Percentiles rank a stretch among this genome's conserved stretches.
Conservation (phyloP, 1,139 yeast species). For the Candida labiduridarum region DNA sequence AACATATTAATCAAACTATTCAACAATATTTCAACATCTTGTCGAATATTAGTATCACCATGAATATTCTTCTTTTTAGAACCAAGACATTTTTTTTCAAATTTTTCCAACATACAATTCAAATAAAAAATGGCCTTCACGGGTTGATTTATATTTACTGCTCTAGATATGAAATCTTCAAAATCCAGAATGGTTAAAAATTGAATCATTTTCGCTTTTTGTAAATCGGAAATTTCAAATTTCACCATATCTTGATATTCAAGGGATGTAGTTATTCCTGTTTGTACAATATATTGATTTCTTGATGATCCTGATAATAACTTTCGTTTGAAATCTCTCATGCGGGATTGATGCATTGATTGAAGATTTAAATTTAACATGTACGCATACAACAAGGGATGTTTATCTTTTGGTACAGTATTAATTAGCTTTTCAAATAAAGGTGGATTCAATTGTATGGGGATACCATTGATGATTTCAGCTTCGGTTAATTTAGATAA, state of each 20-base stretch:
- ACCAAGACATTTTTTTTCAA: conserved; percentile 30
- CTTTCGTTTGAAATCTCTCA: conserved; percentile 25
- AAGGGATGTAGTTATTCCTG: conserved; percentile 37
- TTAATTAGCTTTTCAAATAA: conserved; percentile 24
- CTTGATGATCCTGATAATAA: conserved; percentile 25
- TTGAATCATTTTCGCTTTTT: conserved; percentile 30
- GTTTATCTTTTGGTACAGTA: conserved; percentile 22
- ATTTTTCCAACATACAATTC: conserved; percentile 38
- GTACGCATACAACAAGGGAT: conserved; percentile 33
- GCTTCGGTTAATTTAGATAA: conserved; percentile 25
- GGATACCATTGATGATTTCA: conserved; percentile 25
- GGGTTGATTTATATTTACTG: conserved; percentile 31
- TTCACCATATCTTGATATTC: conserved; percentile 39
- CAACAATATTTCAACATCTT: conserved; percentile 32
- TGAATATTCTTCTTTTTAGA: conserved; percentile 8
- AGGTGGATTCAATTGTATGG: conserved; percentile 23
- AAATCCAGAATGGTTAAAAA: conserved; percentile 36
- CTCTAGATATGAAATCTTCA: conserved; percentile 23
- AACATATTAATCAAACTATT: conserved; percentile 33
- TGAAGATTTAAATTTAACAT: conserved; percentile 38
- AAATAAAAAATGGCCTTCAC: conserved; percentile 38
- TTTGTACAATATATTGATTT: conserved; percentile 33
- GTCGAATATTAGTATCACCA: conserved; percentile 20
- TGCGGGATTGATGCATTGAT: conserved; percentile 19
- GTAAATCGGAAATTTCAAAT: conserved; percentile 17